These are phyloP conservation scores for Malus sylvestris DNA, from an alignment of 306 rosid species.

Conservation along the genomic window DNA sequence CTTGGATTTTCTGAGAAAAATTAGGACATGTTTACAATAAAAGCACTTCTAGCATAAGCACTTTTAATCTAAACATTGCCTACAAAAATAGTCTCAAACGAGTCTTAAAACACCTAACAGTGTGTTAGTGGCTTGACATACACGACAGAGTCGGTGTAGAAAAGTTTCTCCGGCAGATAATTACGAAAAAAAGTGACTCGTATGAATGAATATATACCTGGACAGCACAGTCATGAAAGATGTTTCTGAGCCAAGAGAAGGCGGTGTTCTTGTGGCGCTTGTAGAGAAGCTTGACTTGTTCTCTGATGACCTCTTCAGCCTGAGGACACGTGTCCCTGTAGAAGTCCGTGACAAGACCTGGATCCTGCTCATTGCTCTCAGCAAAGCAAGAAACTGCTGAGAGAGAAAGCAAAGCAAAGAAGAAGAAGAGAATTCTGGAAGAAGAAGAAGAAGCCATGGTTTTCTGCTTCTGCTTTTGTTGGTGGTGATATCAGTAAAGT, in stretches of 20 bases:
- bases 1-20: too few species aligned
- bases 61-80: too few species aligned
- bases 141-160: too few species aligned
- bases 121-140: not conserved
- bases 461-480: not conserved
- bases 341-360: slow-evolving; percentile 66
- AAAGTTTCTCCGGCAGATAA: not conserved
- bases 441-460: slow-evolving; percentile 43
- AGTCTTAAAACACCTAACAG: not conserved
- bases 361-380: slow-evolving; percentile 23
- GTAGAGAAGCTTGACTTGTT: slow-evolving; percentile 91
- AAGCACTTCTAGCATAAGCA: too few species aligned
- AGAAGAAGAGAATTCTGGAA: slow-evolving; percentile 30
- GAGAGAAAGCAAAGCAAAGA: slow-evolving; percentile 42
- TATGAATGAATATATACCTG: slow-evolving; percentile 32
- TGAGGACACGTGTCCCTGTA: slow-evolving; percentile 94
- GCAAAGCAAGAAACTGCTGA: slow-evolving; percentile 38
- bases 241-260: slow-evolving; percentile 96
- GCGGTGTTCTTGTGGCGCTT: slow-evolving; percentile 99
- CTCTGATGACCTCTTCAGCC: slow-evolving; percentile 88
- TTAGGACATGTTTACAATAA: not conserved
- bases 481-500: not conserved
- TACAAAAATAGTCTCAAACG: too few species aligned
- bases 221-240: slow-evolving; percentile 96
- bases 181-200: not conserved